Conservation (phyloP, 768 basidiomycete species). For the Termitomyces bulborhizus region DNA sequence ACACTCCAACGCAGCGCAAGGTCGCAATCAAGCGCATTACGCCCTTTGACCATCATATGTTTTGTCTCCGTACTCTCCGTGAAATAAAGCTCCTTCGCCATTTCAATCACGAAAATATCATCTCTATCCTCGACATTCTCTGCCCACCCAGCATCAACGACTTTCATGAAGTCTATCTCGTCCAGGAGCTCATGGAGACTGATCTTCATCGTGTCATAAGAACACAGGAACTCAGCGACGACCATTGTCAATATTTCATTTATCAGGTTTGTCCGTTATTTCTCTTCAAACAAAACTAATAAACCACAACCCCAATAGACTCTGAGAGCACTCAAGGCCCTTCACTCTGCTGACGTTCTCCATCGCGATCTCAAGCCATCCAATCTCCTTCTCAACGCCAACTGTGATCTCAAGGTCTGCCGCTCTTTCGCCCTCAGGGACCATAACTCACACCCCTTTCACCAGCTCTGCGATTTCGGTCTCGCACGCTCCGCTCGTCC, state of each 20-base stretch:
- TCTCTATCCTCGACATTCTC: slow-evolving; percentile 92
- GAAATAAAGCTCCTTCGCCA: slow-evolving; percentile 93
- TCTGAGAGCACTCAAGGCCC: slow-evolving; percentile 86
- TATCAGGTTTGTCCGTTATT: slow-evolving; percentile 61
- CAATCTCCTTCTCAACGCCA: slow-evolving; percentile 92
- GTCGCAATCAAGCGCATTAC: slow-evolving; percentile 97
- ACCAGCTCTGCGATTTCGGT: slow-evolving; percentile 80
- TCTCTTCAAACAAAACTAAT: background rate
- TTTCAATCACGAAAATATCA: slow-evolving; percentile 85
- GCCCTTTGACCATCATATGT: slow-evolving; percentile 94
- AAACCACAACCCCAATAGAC: slow-evolving; percentile 41
- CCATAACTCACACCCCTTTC: background rate
- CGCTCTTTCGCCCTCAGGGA: slow-evolving; percentile 2
- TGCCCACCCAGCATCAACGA: slow-evolving; percentile 66
- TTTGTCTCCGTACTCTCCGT: slow-evolving; percentile 76
- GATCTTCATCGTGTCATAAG: slow-evolving; percentile 96
- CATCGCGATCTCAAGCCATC: slow-evolving; percentile 96
- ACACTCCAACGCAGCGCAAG: slow-evolving; percentile 69
- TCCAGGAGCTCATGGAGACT: slow-evolving; percentile 81
- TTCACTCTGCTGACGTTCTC: slow-evolving; percentile 92
- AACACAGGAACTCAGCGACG: slow-evolving; percentile 90
- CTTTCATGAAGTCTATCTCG: slow-evolving; percentile 76
- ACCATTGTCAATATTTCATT: slow-evolving; percentile 96
- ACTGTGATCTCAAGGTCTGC: slow-evolving; percentile 88
- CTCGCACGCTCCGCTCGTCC: slow-evolving; percentile 76